These are phyloP conservation scores for Linnemannia elongata DNA, from an alignment of 192 early-diverging fungal genomes.

Conservation along the genomic window DNA sequence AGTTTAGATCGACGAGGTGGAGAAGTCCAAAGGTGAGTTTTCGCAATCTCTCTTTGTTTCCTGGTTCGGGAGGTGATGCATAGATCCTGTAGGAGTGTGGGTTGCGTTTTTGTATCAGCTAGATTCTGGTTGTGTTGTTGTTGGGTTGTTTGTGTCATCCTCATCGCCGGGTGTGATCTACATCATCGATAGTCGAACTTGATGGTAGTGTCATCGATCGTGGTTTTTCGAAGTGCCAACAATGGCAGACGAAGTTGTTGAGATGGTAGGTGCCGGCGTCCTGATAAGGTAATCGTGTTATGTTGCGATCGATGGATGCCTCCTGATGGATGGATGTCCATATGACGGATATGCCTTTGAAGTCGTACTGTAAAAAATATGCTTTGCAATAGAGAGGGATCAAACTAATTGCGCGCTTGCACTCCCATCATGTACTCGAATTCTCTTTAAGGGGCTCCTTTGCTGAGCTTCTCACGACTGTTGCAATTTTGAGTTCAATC, in stretches of 20 bases:
- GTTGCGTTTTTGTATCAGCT: background rate
- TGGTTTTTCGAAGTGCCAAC: background rate
- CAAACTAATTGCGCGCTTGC: background rate
- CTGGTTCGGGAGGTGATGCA: background rate
- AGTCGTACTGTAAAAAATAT: conserved; percentile 10
- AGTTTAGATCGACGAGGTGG: background rate
- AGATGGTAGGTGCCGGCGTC: background rate
- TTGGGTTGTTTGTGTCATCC: background rate
- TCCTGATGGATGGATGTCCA: background rate
- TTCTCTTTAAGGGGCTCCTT: background rate
- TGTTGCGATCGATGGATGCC: background rate
- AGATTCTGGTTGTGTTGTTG: too few relatives aligned
- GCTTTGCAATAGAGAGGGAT: conserved; percentile 27
- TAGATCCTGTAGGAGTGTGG: background rate
- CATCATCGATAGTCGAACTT: background rate
- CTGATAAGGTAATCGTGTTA: too few relatives aligned
- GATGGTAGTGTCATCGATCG: too few relatives aligned
- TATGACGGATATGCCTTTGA: background rate
- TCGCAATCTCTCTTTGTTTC: background rate
- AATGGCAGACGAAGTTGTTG: background rate
- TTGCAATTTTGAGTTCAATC: too few relatives aligned
- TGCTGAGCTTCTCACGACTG: too few relatives aligned
- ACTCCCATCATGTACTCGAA: background rate
- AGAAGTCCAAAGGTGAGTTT: background rate
- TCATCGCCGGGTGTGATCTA: background rate